Base-by-base conservation (phyloP, 2,329 filamentous ascomycete genomes). In the Fusarium miscanthi region DNA sequence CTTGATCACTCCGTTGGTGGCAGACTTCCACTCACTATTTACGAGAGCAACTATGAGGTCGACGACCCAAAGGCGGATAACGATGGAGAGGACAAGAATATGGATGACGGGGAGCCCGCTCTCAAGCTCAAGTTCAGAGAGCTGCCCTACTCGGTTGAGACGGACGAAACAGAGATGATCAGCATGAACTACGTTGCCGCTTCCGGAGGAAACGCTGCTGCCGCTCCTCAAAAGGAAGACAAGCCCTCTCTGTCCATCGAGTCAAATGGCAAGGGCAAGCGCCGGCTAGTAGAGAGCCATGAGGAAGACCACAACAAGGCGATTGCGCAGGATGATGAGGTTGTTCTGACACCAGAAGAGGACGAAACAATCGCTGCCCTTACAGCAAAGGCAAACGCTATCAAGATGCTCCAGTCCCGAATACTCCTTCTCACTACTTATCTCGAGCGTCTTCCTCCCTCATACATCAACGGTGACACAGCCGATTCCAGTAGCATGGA, bases 111-210 rank as follows among this genome's bases (percentile, higher is more conserved):
- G 79, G 82, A 89, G 38, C 80, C 85, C 3, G 81, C 84, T 5
- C 80, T 90, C 30, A 89, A 87, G 56, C 87, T 96, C 67, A 92
- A 89, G 77, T 98, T 98, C 82, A 89, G 92, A 66, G 92, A 97
- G 78, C 83, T 98, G 14, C 90, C 92, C 4, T 98, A 96, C 81
- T 92, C 92, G 1, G 91, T 98, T 4, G 96, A 98, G 83, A 97
- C 95, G 1, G 94, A 94, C 14, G 95, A 98, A 81, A 95, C 95
- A 3, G 96, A 99, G 82, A 98, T 98, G 94, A 98, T 99, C 74
- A 93, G 93, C 75, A 93, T 99, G 78, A 94, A 98, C 81, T 97
- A 95, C 74, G 92, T 99, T 25, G 95, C 95, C 2, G 91, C 92
- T 58, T 94, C 93, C 42, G 93, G 93, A 51, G 93, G 93, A 52